Conservation (phyloP, 139 green algal genomes). For the Pseudopediastrum boryanum region DNA sequence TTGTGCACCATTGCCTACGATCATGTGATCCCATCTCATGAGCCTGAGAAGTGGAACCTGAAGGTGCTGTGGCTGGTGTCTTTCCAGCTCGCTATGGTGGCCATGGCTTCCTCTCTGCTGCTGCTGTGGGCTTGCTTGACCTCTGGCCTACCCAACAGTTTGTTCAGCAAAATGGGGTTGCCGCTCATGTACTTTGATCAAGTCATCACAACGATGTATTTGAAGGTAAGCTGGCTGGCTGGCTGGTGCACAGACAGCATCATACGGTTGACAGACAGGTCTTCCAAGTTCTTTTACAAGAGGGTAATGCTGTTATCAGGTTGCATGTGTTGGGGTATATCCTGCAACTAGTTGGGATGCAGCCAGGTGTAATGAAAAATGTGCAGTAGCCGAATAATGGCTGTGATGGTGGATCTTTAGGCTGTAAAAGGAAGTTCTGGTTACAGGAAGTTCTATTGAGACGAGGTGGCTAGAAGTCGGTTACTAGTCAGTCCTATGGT, state of each 20-base stretch:
- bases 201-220: constrained; percentile 82
- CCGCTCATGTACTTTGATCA: constrained; percentile 63
- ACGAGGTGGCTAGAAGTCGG: too few relatives aligned
- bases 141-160: constrained; percentile 46
- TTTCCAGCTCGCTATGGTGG: constrained; percentile 72
- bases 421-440: too few relatives aligned
- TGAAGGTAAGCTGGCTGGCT: constrained; percentile 84
- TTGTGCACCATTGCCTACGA: constrained; percentile 91
- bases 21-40: constrained; percentile 69
- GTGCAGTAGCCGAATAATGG: too few relatives aligned
- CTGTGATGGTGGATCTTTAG: too few relatives aligned
- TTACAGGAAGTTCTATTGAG: too few relatives aligned
- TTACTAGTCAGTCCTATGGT: too few relatives aligned
- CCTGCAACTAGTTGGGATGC: too few relatives aligned
- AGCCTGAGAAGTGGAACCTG: constrained; percentile 84
- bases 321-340: too few relatives aligned
- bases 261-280: too few relatives aligned
- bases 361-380: too few relatives aligned
- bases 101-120: constrained; percentile 76
- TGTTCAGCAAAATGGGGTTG: constrained; percentile 58
- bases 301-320: too few relatives aligned
- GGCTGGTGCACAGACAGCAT: neutral
- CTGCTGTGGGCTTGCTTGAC: constrained; percentile 76
- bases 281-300: too few relatives aligned
- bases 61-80: constrained; percentile 72